Evolutionary conservation across 140 eudicot species (phyloP), one percentile per base, ranked within the genome.

Genomic region (Senecio squalidus): DNA sequence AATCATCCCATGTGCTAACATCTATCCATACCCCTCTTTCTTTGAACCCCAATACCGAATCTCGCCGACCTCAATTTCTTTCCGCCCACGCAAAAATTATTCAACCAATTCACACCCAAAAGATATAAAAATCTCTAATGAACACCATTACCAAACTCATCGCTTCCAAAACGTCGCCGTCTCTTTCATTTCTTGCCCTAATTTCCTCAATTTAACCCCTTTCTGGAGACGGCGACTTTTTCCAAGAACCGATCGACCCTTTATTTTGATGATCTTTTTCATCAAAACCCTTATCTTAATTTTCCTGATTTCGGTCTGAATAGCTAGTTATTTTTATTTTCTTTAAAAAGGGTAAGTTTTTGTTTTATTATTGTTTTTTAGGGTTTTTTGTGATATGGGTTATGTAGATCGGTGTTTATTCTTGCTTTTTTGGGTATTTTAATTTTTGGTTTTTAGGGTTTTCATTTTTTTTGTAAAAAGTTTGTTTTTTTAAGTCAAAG

Each of bases 151-250:
- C 25, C 62, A 56, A 72, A 64, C 47, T 72, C 77, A 64, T 72
- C 77, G 77, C 38, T 61, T 65, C 72, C 64, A 64, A 6, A 55
- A n/a, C 72, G 77, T 72, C 77, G 77, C 72, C 77, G 77, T 72
- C 72, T 72, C 77, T 72, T 48, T n/a, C 20, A 2, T 9, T 17
- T 34, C 14, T 60, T 13, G 47, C 55, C 71, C 48, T 50, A 63
- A 46, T 18, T 49, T 40, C 16, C 0, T 7, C 55, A 2, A 3
- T 31, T 45, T 62, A n/a, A 34, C 15, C 2, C 23, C 38, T 8
- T 6, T 64, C 15, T 51, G 47, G 77, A 72, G 77, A 72, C 77
- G 77, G 72, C 77, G 77, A 56, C 77, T 36, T 64, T 15, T 39
- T 56, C 24, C 36, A 48, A 49, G 47, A 18, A 55, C 54, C 77